Base-by-base conservation (phyloP, 148 eudicot species). In the Rhododendron vialii region DNA sequence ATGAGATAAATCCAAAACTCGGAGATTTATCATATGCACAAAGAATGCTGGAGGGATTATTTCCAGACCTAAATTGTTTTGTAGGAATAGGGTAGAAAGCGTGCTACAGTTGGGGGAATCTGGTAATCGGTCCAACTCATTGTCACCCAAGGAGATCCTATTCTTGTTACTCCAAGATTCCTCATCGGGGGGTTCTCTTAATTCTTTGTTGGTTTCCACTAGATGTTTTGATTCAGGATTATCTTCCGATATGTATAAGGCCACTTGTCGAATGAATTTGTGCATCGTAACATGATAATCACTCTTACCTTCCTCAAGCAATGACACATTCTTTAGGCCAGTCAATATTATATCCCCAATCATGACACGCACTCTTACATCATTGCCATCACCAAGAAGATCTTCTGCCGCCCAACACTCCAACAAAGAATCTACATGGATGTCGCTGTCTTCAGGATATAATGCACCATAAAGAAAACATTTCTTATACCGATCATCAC, bases 41-140 rank as follows among this genome's bases (percentile, higher is more conserved):
- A 87, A 87, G 43, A 87, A 87, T 67, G 51, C 74, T 48, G 55
- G 15, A 51, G 86, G 86, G 50, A 87, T 63, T 6, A 4, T 57
- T 24, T 53, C 79, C 6, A 84, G 47, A 14, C 24, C n/a, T 18
- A 35, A 53, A 71, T 87, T 84, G 43, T 84, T 38, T 28, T 80
- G 86, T 7, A 87, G 79, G 67, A 87, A 84, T 9, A 87, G 84
- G 6, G 89, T 87, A 18, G 89, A 84, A 87, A 87, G 86, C 7
- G 12, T 55, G 22, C 24, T 24, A 20, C 86, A 67, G 5, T 75
- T 18, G 5, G 89, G 89, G 28, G 41, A 28, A 53, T 84, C 61
- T 2, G 89, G 86, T 35, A 87, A 71, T 41, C 33, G 28, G 0
- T 59, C 20, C 4, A 86, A 45, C 17, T 48, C 61, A 73, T 33